Evolutionary conservation across 768 basidiomycete species (phyloP).

Genomic region (Pisolithus orientalis): DNA sequence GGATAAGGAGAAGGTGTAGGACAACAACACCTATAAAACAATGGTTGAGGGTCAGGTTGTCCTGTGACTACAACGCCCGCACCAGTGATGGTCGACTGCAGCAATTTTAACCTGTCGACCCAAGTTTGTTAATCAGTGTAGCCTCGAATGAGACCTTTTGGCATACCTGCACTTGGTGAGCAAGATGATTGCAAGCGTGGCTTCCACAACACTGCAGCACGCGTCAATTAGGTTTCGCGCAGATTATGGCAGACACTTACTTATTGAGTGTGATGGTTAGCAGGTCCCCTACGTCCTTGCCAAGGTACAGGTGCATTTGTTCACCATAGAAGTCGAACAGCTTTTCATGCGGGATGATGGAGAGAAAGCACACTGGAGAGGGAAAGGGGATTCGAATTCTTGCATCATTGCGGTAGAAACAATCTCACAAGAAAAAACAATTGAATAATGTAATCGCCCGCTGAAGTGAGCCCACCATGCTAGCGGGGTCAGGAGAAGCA

Average conservation of each 20-base stretch:
- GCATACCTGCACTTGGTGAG: slow-evolving; percentile 67
- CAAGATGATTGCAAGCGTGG: slow-evolving; percentile 62
- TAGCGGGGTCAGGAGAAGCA: slow-evolving; percentile 52
- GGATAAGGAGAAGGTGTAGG: slow-evolving; percentile 67
- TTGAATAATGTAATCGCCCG: slow-evolving; percentile 13
- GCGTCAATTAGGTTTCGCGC: neutral
- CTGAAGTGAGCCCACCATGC: slow-evolving; percentile 56
- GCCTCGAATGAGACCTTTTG: neutral
- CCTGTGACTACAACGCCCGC: slow-evolving; percentile 1
- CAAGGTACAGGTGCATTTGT: slow-evolving; percentile 45
- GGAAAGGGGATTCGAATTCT: neutral
- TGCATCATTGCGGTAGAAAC: neutral
- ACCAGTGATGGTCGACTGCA: slow-evolving; percentile 69
- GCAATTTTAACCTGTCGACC: slow-evolving; percentile 43
- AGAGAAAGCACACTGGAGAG: slow-evolving; percentile 51
- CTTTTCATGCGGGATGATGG: slow-evolving; percentile 60
- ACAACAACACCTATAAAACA: slow-evolving; percentile 51
- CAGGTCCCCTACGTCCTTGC: slow-evolving; percentile 59
- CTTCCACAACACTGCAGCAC: slow-evolving; percentile 55
- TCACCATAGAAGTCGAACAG: slow-evolving; percentile 61
- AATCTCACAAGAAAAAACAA: slow-evolving; percentile 42
- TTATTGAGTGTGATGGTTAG: slow-evolving; percentile 61
- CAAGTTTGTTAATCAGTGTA: neutral
- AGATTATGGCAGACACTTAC: slow-evolving; percentile 29
- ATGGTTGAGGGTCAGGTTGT: neutral